Evolutionary conservation across 1,284 basidiomycete genomes (phyloP), one percentile per base, ranked within the genome.

Genomic region (Violaceomyces palustris): DNA sequence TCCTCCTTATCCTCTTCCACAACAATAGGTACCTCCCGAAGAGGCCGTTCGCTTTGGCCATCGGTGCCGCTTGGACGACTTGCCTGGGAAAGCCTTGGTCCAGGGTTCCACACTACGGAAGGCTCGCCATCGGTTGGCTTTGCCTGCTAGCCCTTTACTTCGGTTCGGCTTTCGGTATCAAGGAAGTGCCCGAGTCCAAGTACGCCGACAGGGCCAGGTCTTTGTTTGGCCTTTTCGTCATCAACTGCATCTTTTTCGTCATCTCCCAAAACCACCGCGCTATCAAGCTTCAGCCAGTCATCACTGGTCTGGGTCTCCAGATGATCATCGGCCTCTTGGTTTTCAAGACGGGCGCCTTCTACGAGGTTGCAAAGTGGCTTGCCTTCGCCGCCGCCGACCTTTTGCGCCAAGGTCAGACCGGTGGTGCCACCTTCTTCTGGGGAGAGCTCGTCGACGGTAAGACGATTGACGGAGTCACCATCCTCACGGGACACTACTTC

Each of bases 401-500:
- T 42, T 52, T 69, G 41, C 37, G 30, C 33, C 66, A 68, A 42
- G 66, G 54, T 40, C 48, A 60, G 40, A 6, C 54, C 19, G 64
- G 64, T 36, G 66, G 66, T 43, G 63, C 63, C 22, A 50, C 56
- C 37, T 69, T 69, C 58, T 68, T 66, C 63, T 68, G 64, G 61
- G 43, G 50, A 24, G 11, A 46, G 24, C 50, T 50, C 23, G 53
- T 52, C 11, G 46, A 45, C 27, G 45, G 55, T 34, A n/a, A n/a
- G n/a, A n/a, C n/a, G n/a, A n/a, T n/a, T n/a, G n/a, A 11, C 7
- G 18, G 24, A 17, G 37, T n/a, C 36, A 10, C 24, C n/a, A 12
- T 44, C 25, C 28, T 34, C 31, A 5, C 6, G 11, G 14, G 50
- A 2, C 39, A 45, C 52, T 62, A 56, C 58, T 68, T 68, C 50